Conservation (phyloP, 306 rosid species). For the Cyclanthera cordifolia region DNA sequence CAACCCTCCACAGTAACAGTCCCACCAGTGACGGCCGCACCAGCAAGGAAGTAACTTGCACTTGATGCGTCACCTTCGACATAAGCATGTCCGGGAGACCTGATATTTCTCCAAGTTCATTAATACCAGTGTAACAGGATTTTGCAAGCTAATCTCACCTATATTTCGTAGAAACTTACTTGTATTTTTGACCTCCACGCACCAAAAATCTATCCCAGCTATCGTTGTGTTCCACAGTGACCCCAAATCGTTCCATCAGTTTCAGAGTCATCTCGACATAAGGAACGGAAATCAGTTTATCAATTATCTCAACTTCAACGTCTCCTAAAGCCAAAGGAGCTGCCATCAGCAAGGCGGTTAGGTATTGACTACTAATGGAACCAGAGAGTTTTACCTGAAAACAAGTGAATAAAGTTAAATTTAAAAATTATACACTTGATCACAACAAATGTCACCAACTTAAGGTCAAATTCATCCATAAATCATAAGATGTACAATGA, state of each 20-base stretch:
- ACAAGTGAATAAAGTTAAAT: not conserved
- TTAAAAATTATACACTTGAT: not conserved
- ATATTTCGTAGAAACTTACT: conserved; percentile 46
- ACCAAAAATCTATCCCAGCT: conserved; percentile 79
- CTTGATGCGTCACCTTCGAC: conserved; percentile 99
- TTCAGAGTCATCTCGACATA: conserved; percentile 96
- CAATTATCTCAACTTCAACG: conserved; percentile 82
- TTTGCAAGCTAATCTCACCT: conserved; percentile 6
- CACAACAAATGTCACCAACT: conserved; percentile 11
- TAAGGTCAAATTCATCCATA: not conserved
- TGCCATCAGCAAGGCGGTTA: conserved; percentile 95
- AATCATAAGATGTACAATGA: not conserved
- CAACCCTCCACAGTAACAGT: conserved; percentile 93
- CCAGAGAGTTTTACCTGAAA: conserved; percentile 95
- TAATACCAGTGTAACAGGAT: conserved; percentile 9
- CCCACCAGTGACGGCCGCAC: conserved; percentile 98
- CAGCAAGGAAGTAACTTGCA: conserved; percentile 98
- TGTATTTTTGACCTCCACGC: conserved; percentile 91
- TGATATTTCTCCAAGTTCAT: conserved; percentile 21
- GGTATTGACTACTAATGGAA: conserved; percentile 89
- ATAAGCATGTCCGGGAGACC: conserved; percentile 89
- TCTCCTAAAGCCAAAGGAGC: conserved; percentile 95
- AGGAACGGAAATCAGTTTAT: conserved; percentile 87
- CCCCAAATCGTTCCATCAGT: conserved; percentile 97
- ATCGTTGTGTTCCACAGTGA: conserved; percentile 55